These are phyloP conservation scores for Candida anutae DNA, from an alignment of 1,139 yeast species.

Conservation along the genomic window DNA sequence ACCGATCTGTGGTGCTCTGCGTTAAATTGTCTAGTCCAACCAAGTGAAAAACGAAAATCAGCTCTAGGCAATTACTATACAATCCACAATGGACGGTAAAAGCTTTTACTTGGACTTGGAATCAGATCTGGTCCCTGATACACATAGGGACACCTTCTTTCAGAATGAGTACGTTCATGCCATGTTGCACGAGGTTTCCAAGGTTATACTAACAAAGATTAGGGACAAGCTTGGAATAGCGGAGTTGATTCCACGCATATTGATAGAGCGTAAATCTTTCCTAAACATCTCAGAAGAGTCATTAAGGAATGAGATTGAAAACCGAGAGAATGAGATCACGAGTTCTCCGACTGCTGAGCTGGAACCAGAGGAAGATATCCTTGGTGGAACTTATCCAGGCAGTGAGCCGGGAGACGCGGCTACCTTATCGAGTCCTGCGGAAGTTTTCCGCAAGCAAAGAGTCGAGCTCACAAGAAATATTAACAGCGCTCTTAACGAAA, in stretches of 20 bases:
- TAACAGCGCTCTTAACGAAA: constrained; percentile 73
- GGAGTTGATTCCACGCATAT: constrained; percentile 35
- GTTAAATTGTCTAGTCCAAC: too few species aligned
- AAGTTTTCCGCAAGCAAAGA: constrained; percentile 49
- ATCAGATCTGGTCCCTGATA: constrained; percentile 19
- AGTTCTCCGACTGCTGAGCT: constrained; percentile 4
- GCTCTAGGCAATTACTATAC: too few species aligned
- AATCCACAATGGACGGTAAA: constrained; percentile 1
- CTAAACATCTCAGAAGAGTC: constrained; percentile 50
- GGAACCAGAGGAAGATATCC: constrained; percentile 4
- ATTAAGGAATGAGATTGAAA: constrained; percentile 37
- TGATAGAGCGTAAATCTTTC: constrained; percentile 32
- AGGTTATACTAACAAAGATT: too few species aligned
- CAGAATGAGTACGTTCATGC: constrained; percentile 30
- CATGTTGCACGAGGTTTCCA: background rate
- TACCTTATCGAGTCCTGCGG: constrained; percentile 22
- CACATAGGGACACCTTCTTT: constrained; percentile 28
- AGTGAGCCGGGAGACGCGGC: constrained; percentile 3
- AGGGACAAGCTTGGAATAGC: constrained; percentile 32
- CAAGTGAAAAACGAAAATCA: too few species aligned
- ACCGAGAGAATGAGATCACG: constrained; percentile 31
- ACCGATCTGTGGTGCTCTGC: too few species aligned
- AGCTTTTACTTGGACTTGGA: constrained; percentile 13
- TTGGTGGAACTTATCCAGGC: constrained; percentile 6
- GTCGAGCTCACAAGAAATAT: constrained; percentile 49